Evolutionary conservation across 2,329 filamentous ascomycete species (phyloP).

Genomic region (Hymenoscyphus infarciens): DNA sequence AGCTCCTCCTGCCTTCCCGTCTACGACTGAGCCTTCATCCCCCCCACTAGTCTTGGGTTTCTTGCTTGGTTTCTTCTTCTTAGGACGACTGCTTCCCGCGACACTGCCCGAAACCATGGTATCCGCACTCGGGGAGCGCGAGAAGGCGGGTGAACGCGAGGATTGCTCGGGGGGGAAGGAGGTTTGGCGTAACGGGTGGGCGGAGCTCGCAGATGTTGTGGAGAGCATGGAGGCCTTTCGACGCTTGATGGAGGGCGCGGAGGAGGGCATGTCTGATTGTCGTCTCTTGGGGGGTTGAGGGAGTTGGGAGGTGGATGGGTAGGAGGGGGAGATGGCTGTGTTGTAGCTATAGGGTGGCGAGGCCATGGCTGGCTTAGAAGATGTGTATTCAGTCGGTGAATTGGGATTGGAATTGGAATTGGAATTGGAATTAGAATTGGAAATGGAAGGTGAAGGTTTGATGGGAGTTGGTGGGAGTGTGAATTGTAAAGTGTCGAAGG

Average conservation of each 20-base stretch:
- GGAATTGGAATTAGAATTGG: background rate
- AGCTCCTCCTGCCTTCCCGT: constrained; percentile 44
- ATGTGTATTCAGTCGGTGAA: background rate
- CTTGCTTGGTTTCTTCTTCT: constrained; percentile 55
- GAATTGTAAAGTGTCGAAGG: background rate
- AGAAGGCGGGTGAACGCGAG: constrained; percentile 40
- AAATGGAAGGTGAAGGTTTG: background rate
- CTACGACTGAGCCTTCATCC: constrained; percentile 45
- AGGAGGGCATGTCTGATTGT: constrained; percentile 49
- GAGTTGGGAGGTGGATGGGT: constrained; percentile 47
- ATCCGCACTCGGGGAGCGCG: constrained; percentile 65
- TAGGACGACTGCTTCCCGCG: constrained; percentile 46
- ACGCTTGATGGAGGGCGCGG: constrained; percentile 54
- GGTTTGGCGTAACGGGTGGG: constrained; percentile 73
- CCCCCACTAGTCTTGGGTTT: constrained; percentile 57
- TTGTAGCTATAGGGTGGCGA: constrained; percentile 30
- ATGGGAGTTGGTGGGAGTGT: background rate
- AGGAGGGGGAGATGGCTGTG: constrained; percentile 49
- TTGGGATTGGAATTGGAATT: background rate
- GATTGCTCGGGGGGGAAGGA: constrained; percentile 69
- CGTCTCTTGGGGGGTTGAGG: constrained; percentile 63
- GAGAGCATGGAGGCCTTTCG: constrained; percentile 68
- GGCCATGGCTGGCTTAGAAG: constrained; percentile 26
- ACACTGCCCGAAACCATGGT: constrained; percentile 59
- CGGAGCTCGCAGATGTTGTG: constrained; percentile 47